Conservation (phyloP, 1,284 basidiomycete genomes). For the Ceratobasidium papillatum region DNA sequence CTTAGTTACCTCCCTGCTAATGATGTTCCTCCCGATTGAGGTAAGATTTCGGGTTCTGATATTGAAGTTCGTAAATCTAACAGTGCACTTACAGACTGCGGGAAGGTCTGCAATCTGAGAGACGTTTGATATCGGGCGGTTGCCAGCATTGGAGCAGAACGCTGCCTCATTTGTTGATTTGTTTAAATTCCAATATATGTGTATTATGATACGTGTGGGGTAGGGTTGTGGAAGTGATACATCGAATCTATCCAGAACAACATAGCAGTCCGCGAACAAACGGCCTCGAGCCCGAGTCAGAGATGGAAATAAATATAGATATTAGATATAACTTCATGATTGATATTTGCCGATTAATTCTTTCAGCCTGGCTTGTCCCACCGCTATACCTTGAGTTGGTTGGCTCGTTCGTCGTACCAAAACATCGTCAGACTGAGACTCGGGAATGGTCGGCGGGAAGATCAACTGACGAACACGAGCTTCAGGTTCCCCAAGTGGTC, state of each 20-base stretch:
- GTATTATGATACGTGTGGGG: not conserved
- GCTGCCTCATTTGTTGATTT: not conserved
- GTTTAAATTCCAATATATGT: not conserved
- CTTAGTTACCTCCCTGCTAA: slow-evolving; percentile 58
- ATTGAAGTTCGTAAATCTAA: not conserved
- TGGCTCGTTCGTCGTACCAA: slow-evolving; percentile 42
- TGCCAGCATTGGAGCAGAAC: not conserved
- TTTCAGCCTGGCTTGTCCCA: slow-evolving; percentile 73
- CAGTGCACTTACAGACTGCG: slow-evolving; percentile 38
- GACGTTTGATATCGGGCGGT: too few species aligned
- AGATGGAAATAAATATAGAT: not conserved
- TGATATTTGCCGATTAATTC: slow-evolving; percentile 85
- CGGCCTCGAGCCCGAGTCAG: not conserved
- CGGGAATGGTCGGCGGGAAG: slow-evolving; percentile 53
- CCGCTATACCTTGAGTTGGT: slow-evolving; percentile 39
- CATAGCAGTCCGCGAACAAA: not conserved
- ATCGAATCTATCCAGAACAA: not conserved
- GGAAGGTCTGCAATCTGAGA: slow-evolving; percentile 44
- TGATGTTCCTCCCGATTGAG: slow-evolving; percentile 67
- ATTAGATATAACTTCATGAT: slow-evolving; percentile 28
- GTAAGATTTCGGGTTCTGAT: slow-evolving; percentile 50
- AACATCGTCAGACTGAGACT: slow-evolving; percentile 49
- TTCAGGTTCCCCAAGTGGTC: slow-evolving; percentile 52
- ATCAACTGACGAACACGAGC: slow-evolving; percentile 47
- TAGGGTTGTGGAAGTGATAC: not conserved